A percentile compares a stretch with the other conserved stretches of the same genome.
phyloP scores from a whole-genome alignment of 108 stramenopile species.

The Nitzschia inconspicua region DNA sequence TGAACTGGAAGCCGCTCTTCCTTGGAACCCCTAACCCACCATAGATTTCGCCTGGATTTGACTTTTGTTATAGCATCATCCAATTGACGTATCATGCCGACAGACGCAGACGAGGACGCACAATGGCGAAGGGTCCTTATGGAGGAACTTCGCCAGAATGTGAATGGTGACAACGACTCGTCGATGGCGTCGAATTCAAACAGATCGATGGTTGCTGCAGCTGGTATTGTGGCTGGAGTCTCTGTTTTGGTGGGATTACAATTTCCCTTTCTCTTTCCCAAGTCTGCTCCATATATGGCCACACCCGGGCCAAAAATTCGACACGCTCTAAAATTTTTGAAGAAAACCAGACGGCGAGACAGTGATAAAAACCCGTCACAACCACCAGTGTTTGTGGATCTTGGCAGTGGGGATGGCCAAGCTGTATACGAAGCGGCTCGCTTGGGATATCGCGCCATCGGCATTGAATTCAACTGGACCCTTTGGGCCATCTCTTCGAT shows the following conservation, averaged over 20 bases:
- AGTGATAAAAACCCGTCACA: neutral
- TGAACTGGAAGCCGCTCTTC: too few species aligned
- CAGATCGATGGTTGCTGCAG: too few species aligned
- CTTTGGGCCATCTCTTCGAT: slow-evolving; percentile 56
- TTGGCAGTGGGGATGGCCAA: slow-evolving; percentile 75
- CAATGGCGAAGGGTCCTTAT: too few species aligned
- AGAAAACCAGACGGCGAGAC: slow-evolving; percentile 7
- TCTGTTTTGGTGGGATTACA: slow-evolving; percentile 47
- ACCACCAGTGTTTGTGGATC: slow-evolving; percentile 51
- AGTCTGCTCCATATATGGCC: slow-evolving; percentile 71
- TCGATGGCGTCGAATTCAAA: too few species aligned
- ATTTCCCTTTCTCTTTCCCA: slow-evolving; percentile 61
- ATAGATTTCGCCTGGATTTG: too few species aligned
- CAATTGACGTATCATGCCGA: too few species aligned
- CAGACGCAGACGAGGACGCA: too few species aligned
- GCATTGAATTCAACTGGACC: slow-evolving; percentile 74
- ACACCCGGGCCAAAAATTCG: slow-evolving; percentile 69
- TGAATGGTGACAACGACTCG: too few species aligned
- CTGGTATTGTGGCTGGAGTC: too few species aligned
- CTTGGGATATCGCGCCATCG: slow-evolving; percentile 44
- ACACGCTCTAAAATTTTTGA: slow-evolving; percentile 43
- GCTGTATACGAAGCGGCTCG: slow-evolving; percentile 58
- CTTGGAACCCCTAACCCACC: too few species aligned
- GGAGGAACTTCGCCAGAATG: too few species aligned
- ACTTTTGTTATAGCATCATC: too few species aligned